Percentiles rank a stretch among this genome's conserved stretches.
phyloP scores from a whole-genome alignment of 2,329 filamentous ascomycete genomes.

The Blastomyces silverae region DNA sequence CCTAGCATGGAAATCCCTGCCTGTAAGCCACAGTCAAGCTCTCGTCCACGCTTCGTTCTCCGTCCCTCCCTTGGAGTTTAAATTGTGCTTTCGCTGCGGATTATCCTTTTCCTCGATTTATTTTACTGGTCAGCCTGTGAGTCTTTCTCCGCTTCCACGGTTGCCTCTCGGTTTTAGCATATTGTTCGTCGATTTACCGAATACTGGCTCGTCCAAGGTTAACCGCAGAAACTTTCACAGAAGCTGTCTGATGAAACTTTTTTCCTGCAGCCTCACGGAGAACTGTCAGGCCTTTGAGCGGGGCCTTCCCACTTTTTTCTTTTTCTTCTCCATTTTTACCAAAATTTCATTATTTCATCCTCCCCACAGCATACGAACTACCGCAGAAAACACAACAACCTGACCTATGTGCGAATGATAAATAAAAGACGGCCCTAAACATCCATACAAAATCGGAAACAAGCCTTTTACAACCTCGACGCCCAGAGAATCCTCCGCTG shows the following conservation, averaged over 20 bases:
- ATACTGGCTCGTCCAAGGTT: too few species aligned
- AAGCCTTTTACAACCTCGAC: background rate
- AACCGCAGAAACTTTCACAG: too few species aligned
- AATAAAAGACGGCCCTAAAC: background rate
- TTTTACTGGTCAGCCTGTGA: too few species aligned
- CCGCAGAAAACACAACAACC: background rate
- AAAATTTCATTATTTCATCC: background rate
- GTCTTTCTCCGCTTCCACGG: too few species aligned
- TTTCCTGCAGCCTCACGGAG: too few species aligned
- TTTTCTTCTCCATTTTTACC: background rate
- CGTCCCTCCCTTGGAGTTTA: background rate
- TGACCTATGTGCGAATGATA: background rate
- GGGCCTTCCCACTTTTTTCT: background rate
- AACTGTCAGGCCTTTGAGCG: too few species aligned
- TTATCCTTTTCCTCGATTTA: too few species aligned
- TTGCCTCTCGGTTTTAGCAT: too few species aligned
- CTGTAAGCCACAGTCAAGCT: background rate
- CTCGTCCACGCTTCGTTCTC: background rate
- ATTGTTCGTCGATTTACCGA: too few species aligned
- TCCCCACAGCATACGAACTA: background rate
- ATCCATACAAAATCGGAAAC: background rate
- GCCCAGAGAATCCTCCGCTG: background rate
- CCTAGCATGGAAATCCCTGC: constrained; percentile 1
- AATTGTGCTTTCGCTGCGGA: too few species aligned
- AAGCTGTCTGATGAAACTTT: too few species aligned